phyloP scores from a whole-genome alignment of 2,329 filamentous ascomycete species.

The Cladosporium sp. region DNA sequence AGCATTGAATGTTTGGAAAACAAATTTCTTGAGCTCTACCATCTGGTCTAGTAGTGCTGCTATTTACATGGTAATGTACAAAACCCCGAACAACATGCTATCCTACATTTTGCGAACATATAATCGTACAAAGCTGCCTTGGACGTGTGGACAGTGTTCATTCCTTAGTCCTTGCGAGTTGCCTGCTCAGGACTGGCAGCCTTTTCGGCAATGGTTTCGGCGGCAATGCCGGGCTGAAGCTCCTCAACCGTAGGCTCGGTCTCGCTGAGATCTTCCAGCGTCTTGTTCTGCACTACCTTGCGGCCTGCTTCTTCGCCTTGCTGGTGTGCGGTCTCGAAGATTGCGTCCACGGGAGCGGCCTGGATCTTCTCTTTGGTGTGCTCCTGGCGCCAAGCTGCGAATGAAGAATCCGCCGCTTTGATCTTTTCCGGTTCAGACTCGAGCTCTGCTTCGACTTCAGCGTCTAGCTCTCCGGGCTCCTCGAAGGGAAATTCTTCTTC shows the following conservation, averaged over 20 bases:
- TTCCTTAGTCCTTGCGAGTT: neutral
- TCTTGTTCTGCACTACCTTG: neutral
- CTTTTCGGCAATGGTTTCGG: neutral
- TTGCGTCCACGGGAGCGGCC: constrained; percentile 4
- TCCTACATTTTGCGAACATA: neutral
- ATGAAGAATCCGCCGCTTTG: constrained; percentile 11
- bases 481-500: constrained; percentile 31
- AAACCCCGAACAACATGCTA: neutral
- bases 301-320: constrained; percentile 17
- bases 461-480: constrained; percentile 25
- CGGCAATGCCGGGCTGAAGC: constrained; percentile 12
- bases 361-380: constrained; percentile 26
- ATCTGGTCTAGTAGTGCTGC: neutral
- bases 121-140: neutral
- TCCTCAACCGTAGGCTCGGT: constrained; percentile 10
- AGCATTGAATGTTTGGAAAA: neutral
- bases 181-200: constrained; percentile 13
- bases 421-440: constrained; percentile 9
- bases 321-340: constrained; percentile 1
- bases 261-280: neutral
- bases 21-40: neutral
- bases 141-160: neutral
- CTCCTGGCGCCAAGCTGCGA: constrained; percentile 25
- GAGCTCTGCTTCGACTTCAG: constrained; percentile 21
- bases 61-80: neutral